phyloP scores from a whole-genome alignment of 2,329 filamentous ascomycete species.

The Teratosphaeria destructans region DNA sequence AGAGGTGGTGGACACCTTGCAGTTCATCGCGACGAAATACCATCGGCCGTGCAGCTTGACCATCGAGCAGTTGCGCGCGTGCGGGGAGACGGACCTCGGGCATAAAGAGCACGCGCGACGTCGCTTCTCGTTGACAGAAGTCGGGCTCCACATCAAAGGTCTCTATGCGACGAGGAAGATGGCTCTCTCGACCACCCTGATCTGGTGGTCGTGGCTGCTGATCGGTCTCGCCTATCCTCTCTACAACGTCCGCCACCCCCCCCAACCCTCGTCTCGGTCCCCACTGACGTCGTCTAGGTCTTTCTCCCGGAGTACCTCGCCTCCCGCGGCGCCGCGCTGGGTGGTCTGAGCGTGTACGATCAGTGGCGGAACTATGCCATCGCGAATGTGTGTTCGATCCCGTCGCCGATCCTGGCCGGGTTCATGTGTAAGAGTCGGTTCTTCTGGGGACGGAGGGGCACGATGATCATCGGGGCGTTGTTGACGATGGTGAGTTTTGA shows the following conservation, averaged over 20 bases:
- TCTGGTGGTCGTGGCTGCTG: constrained; percentile 55
- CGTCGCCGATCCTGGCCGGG: constrained; percentile 59
- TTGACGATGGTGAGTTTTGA: constrained; percentile 36
- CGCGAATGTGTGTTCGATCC: constrained; percentile 54
- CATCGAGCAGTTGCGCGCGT: constrained; percentile 38
- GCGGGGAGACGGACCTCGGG: constrained; percentile 24
- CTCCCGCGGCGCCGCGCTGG: constrained; percentile 48
- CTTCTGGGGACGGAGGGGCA: constrained; percentile 51
- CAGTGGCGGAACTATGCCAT: constrained; percentile 62
- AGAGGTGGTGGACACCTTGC: constrained; percentile 40
- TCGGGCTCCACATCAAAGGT: constrained; percentile 49
- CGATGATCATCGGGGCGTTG: constrained; percentile 9
- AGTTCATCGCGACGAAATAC: constrained; percentile 42
- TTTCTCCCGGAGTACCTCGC: constrained; percentile 57
- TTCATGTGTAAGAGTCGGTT: constrained; percentile 49
- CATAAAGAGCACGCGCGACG: constrained; percentile 17
- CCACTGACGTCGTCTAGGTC: constrained; percentile 21
- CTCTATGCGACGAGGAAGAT: constrained; percentile 54
- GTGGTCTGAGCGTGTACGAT: constrained; percentile 42
- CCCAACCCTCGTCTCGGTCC: not conserved
- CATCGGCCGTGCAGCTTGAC: constrained; percentile 44
- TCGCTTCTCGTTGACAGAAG: constrained; percentile 28
- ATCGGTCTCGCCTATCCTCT: constrained; percentile 60
- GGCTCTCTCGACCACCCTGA: constrained; percentile 49
- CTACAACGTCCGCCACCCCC: constrained; percentile 44